Conservation (phyloP, 1,139 yeast genomes). For the Meyerozyma smithsonii region DNA sequence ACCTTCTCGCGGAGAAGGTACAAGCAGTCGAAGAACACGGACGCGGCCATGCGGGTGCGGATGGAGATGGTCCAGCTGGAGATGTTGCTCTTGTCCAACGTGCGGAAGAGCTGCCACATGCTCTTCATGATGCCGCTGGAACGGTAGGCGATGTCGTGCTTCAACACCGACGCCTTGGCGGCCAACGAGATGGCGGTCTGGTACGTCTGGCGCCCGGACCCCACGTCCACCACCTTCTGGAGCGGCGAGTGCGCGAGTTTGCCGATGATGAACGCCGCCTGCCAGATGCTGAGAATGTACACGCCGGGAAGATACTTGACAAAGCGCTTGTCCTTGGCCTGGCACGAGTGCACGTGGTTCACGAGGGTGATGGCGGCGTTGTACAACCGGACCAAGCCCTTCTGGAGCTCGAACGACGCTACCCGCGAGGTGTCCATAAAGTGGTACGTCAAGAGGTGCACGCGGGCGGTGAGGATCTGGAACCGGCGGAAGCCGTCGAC, state of each 20-base stretch:
- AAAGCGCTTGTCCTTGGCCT: conserved; percentile 55
- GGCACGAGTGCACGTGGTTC: conserved; percentile 61
- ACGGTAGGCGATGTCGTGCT: conserved; percentile 89
- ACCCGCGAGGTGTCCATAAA: conserved; percentile 62
- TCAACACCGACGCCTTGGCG: conserved; percentile 75
- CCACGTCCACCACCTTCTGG: conserved; percentile 60
- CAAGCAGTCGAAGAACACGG: conserved; percentile 85
- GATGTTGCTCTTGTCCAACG: conserved; percentile 42
- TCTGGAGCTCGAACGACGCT: conserved; percentile 58
- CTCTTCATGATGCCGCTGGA: conserved; percentile 92
- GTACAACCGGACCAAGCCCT: conserved; percentile 72
- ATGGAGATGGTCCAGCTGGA: conserved; percentile 48
- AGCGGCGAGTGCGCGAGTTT: conserved; percentile 74
- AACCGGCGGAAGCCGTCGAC: conserved; percentile 65
- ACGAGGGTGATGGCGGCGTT: conserved; percentile 73
- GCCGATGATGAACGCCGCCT: conserved; percentile 80
- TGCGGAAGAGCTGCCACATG: conserved; percentile 82
- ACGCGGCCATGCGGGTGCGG: conserved; percentile 83
- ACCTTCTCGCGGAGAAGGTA: conserved; percentile 81
- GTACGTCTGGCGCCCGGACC: conserved; percentile 69
- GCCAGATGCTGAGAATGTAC: conserved; percentile 81
- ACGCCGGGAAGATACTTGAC: conserved; percentile 81
- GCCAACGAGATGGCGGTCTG: conserved; percentile 66
- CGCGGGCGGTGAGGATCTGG: conserved; percentile 65
- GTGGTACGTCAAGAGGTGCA: conserved; percentile 75